Base-by-base conservation (phyloP, 257 asterid genomes). In the Nicotiana tomentosiformis region DNA sequence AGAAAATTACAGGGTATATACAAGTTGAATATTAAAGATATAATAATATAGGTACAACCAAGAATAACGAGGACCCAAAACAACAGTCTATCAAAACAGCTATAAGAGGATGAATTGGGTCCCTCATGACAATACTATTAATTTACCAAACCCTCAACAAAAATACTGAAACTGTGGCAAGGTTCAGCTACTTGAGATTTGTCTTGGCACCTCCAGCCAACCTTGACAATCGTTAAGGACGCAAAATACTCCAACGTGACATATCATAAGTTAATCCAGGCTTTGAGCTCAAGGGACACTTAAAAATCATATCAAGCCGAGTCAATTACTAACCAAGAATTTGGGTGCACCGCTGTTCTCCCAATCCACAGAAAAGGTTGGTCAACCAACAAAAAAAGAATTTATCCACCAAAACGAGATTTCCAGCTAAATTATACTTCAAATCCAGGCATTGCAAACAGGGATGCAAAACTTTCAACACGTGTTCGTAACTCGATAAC, bases 371-470 rank as follows among this genome's bases (percentile, higher is more conserved):
- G 37, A 61, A 76, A 51, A 74, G 43, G 80, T 74, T 49, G 39
- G 46, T 74, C 37, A 39, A 80, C 29, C 9, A 66, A 62, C n/a
- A 62, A 26, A 80, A 5, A 64, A 64, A 80, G 58, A 74, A 51
- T 51, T 51, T 43, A 61, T 26, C 80, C 43, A 49, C 79, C 58
- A 61, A 46, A 16, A 64, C 77, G 1, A 81, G 18, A 49, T 51
- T 57, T 57, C 83, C 64, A 23, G 32, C 18, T 33, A 67, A 61
- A 69, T 88, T 77, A 92, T 65, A 84, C 85, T 76, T 93, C 98
- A 86, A 90, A 93, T 57, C 98, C 99, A 7, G 98, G 99, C 97
- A 96, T 84, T 1, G 92, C 98, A 87, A 93, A 96, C 83, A 92
- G 97, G 26, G 97, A 80, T 14, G 98, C 98, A 67, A 96, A 96